Evolutionary conservation across 768 basidiomycete species (phyloP).

Genomic region (Boletales sp.): DNA sequence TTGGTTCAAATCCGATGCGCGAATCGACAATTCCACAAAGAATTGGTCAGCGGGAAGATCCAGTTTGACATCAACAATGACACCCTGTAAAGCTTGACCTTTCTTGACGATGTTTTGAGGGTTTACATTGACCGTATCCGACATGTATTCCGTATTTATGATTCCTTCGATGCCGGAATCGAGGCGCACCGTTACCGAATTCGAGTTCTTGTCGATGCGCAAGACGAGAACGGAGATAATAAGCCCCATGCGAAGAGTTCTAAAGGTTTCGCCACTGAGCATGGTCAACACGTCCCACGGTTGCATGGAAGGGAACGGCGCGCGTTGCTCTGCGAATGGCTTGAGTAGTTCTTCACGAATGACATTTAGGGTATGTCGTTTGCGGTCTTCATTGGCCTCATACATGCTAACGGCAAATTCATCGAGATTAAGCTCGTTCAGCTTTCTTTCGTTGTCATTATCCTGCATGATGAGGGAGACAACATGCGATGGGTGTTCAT

Average conservation of each 20-base stretch:
- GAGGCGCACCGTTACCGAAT: constrained; percentile 64
- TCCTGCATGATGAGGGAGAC: constrained; percentile 86
- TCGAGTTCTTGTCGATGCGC: constrained; percentile 42
- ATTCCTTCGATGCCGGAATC: constrained; percentile 91
- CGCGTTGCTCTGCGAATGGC: constrained; percentile 77
- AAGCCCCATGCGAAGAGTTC: constrained; percentile 73
- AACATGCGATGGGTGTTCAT: constrained; percentile 87
- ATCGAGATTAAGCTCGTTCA: constrained; percentile 89
- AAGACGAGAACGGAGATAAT: constrained; percentile 75
- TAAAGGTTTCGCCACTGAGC: constrained; percentile 88
- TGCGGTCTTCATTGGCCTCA: constrained; percentile 77
- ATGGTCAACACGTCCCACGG: constrained; percentile 88
- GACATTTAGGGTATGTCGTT: constrained; percentile 84
- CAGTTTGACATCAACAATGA: constrained; percentile 71
- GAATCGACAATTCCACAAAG: constrained; percentile 71
- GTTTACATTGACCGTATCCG: constrained; percentile 42
- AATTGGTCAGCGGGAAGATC: constrained; percentile 59
- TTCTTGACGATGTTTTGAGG: constrained; percentile 56
- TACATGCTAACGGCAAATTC: constrained; percentile 94
- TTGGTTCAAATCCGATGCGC: constrained; percentile 52
- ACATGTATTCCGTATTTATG: constrained; percentile 58
- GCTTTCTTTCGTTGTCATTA: constrained; percentile 69
- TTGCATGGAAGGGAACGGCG: constrained; percentile 56
- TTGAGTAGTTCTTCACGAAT: constrained; percentile 82
- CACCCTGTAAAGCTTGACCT: constrained; percentile 76